phyloP scores from a whole-genome alignment of 2,329 filamentous ascomycete genomes.

The Teratosphaeria destructans region DNA sequence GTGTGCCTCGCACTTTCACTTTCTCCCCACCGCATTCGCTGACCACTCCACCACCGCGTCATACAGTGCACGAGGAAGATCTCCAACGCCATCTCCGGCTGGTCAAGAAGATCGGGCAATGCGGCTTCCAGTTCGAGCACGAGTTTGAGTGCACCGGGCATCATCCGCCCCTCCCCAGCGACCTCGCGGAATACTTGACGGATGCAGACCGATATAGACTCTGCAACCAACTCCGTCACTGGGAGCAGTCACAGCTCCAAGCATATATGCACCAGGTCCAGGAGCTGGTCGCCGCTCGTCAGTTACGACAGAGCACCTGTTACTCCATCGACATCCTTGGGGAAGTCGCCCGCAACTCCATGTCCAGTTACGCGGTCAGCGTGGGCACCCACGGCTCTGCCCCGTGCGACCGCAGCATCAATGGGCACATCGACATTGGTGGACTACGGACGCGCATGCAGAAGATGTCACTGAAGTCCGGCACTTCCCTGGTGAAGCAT shows the following conservation, averaged over 20 bases:
- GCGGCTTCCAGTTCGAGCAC: conserved; percentile 19
- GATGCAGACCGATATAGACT: conserved; percentile 15
- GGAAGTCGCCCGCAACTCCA: conserved; percentile 8
- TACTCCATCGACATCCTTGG: conserved; percentile 17
- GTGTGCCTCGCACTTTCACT: background rate
- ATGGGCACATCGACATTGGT: conserved; percentile 12
- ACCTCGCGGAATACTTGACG: conserved; percentile 4
- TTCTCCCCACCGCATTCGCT: background rate
- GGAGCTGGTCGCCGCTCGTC: conserved; percentile 10
- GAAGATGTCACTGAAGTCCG: conserved; percentile 14
- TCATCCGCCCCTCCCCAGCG: conserved; percentile 11
- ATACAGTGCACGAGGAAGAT: conserved; percentile 13
- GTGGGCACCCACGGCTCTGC: conserved; percentile 18
- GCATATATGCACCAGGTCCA: conserved; percentile 17
- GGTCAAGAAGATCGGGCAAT: conserved; percentile 12
- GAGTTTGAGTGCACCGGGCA: conserved; percentile 14
- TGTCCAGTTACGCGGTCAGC: conserved; percentile 14
- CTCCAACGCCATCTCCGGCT: conserved; percentile 11
- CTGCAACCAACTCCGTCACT: conserved; percentile 15
- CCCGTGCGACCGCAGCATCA: conserved; percentile 12
- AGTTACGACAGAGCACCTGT: conserved; percentile 8
- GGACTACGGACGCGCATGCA: conserved; percentile 14
- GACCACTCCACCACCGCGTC: background rate
- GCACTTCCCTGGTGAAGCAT: conserved; percentile 2
- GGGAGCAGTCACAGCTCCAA: conserved; percentile 18